Conservation (phyloP, 2,329 filamentous ascomycete genomes). For the Aquanectria penicillioides region DNA sequence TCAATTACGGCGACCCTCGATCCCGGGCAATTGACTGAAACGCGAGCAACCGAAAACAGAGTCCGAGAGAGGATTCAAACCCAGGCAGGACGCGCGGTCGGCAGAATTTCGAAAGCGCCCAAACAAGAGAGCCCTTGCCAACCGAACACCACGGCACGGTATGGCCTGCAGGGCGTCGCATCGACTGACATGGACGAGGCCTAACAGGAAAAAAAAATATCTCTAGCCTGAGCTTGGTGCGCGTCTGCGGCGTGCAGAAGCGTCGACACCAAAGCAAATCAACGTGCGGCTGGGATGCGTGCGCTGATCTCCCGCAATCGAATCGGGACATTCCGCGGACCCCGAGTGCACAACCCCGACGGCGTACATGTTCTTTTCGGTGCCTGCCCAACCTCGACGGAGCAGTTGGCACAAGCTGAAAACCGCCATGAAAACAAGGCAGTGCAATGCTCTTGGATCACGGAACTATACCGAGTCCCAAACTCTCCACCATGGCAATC, state of each 20-base stretch:
- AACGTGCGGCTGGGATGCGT: conserved; percentile 25
- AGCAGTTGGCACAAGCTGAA: too few species aligned
- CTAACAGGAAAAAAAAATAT: conserved; percentile 27
- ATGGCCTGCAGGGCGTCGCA: conserved; percentile 21
- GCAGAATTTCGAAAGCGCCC: neutral
- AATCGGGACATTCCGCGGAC: conserved; percentile 35
- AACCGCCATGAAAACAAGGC: too few species aligned
- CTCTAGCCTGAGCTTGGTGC: conserved; percentile 29
- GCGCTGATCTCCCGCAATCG: conserved; percentile 38
- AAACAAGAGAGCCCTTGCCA: conserved; percentile 6
- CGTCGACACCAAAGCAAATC: conserved; percentile 33
- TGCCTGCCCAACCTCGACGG: conserved; percentile 19
- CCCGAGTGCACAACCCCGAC: conserved; percentile 17
- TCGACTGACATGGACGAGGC: conserved; percentile 25
- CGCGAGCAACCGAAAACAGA: conserved; percentile 1
- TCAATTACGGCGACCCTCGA: conserved; percentile 20
- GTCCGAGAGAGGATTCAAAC: neutral
- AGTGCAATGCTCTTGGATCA: neutral
- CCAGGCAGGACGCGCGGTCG: conserved; percentile 5
- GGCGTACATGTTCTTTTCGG: conserved; percentile 24
- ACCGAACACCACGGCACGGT: conserved; percentile 15
- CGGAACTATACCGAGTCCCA: too few species aligned
- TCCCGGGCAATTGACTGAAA: conserved; percentile 15
- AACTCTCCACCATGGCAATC: neutral
- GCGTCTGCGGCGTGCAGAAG: conserved; percentile 35